phyloP scores from a whole-genome alignment of 441 rosid genomes.

The Gossypium laxum region DNA sequence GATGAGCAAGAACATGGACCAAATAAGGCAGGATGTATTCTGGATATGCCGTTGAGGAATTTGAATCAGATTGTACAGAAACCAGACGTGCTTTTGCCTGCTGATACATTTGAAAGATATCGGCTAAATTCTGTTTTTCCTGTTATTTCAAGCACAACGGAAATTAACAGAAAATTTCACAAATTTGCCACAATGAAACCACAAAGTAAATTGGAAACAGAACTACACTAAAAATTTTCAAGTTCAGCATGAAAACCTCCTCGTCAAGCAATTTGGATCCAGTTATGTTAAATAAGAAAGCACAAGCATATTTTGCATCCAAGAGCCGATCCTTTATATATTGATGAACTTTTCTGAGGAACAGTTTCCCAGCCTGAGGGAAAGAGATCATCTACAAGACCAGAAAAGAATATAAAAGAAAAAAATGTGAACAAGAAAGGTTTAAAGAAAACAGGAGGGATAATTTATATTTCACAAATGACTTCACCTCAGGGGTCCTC shows the following conservation, averaged over 20 bases:
- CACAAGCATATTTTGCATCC: slow-evolving; percentile 84
- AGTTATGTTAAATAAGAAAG: slow-evolving; percentile 51
- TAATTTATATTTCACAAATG: slow-evolving; percentile 13
- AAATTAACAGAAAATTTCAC: slow-evolving; percentile 10
- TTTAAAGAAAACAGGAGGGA: background rate
- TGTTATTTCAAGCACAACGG: slow-evolving; percentile 32
- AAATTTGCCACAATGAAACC: slow-evolving; percentile 4
- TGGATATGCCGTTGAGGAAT: slow-evolving; percentile 46
- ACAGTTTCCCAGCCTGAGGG: slow-evolving; percentile 63
- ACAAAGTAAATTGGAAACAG: slow-evolving; percentile 1
- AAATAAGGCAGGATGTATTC: slow-evolving; percentile 63
- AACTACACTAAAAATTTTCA: slow-evolving; percentile 9
- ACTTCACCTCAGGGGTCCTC: slow-evolving; percentile 61
- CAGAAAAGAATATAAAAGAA: slow-evolving; percentile 16
- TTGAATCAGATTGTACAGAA: slow-evolving; percentile 59
- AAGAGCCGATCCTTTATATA: slow-evolving; percentile 76
- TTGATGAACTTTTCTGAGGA: slow-evolving; percentile 79
- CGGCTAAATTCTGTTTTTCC: slow-evolving; percentile 85
- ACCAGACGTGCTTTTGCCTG: slow-evolving; percentile 74
- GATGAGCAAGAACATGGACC: slow-evolving; percentile 86
- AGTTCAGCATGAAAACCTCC: slow-evolving; percentile 47
- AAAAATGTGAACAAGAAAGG: slow-evolving; percentile 8
- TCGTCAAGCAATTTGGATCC: slow-evolving; percentile 48
- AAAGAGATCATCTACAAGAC: slow-evolving; percentile 63
- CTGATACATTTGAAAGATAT: slow-evolving; percentile 71